Percentiles rank a stretch among this genome's conserved stretches.
phyloP scores from a whole-genome alignment of 129 eudicot genomes.

The Chrysanthemum lavandulifolium region DNA sequence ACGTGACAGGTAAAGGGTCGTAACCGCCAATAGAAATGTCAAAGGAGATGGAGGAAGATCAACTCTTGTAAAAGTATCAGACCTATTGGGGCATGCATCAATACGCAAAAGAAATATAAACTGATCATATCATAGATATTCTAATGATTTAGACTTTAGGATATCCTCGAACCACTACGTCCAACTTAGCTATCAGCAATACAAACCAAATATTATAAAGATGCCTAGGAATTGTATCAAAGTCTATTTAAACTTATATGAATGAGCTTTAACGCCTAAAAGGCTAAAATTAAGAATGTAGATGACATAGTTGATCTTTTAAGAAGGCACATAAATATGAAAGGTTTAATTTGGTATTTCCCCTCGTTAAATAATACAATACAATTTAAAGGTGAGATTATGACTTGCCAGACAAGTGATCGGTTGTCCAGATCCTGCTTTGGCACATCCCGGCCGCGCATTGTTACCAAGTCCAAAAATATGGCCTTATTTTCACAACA shows the following conservation, averaged over 20 bases:
- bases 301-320: neutral
- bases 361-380: neutral
- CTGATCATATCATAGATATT: neutral
- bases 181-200: neutral
- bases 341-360: neutral
- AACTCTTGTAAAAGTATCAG: neutral
- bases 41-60: neutral
- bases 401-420: slow-evolving; percentile 86
- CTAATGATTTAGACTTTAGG: neutral
- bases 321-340: neutral
- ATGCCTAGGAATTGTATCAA: neutral
- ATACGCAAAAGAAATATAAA: neutral
- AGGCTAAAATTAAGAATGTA: slow-evolving; percentile 10
- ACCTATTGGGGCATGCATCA: neutral
- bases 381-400: slow-evolving; percentile 15
- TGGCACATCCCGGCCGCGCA: slow-evolving; percentile 99
- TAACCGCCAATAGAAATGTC: neutral
- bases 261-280: slow-evolving; percentile 4
- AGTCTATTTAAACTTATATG: slow-evolving; percentile 4
- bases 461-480: slow-evolving; percentile 90
- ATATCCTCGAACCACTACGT: neutral
- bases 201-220: neutral
- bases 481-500: slow-evolving; percentile 97
- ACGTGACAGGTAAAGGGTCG: neutral
- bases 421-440: slow-evolving; percentile 89